Evolutionary conservation across 345 rosid species (phyloP).

Genomic region (Noccaea bulbosa): DNA sequence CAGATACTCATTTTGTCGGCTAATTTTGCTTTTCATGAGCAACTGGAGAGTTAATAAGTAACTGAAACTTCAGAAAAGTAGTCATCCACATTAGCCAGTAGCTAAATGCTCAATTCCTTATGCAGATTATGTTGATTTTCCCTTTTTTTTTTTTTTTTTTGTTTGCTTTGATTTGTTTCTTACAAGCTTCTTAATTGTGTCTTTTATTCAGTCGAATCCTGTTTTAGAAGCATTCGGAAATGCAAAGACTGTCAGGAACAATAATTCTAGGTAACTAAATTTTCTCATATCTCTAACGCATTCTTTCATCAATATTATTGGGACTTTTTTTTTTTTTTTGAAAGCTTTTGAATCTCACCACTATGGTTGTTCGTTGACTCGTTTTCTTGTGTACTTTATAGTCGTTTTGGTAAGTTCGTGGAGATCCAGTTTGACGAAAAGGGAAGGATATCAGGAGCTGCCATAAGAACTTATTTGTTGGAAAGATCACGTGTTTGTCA

Average conservation of each 20-base stretch:
- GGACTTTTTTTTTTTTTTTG: neutral
- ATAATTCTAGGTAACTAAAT: slow-evolving; percentile 81
- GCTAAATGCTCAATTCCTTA: slow-evolving; percentile 16
- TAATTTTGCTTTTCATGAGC: slow-evolving; percentile 25
- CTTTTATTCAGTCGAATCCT: slow-evolving; percentile 87
- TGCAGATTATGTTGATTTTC: slow-evolving; percentile 20
- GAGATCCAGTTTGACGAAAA: slow-evolving; percentile 91
- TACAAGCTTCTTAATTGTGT: slow-evolving; percentile 26
- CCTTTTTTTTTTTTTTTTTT: neutral
- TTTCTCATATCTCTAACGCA: neutral
- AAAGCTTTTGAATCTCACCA: slow-evolving; percentile 2
- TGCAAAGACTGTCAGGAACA: slow-evolving; percentile 97
- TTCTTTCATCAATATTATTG: slow-evolving; percentile 7
- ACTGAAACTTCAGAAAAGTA: slow-evolving; percentile 21
- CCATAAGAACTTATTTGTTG: slow-evolving; percentile 92
- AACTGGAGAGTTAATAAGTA: slow-evolving; percentile 3
- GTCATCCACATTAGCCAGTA: slow-evolving; percentile 21
- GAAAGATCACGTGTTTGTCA: slow-evolving; percentile 99
- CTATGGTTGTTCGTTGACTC: slow-evolving; percentile 8
- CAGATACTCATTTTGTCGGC: slow-evolving; percentile 1
- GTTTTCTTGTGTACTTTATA: slow-evolving; percentile 45
- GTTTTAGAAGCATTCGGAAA: slow-evolving; percentile 99
- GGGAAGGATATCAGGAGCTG: slow-evolving; percentile 99
- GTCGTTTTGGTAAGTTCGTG: slow-evolving; percentile 99
- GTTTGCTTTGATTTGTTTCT: slow-evolving; percentile 19